These are phyloP conservation scores for Pouteria campechiana DNA, from an alignment of 179 eudicot genomes.

Conservation along the genomic window DNA sequence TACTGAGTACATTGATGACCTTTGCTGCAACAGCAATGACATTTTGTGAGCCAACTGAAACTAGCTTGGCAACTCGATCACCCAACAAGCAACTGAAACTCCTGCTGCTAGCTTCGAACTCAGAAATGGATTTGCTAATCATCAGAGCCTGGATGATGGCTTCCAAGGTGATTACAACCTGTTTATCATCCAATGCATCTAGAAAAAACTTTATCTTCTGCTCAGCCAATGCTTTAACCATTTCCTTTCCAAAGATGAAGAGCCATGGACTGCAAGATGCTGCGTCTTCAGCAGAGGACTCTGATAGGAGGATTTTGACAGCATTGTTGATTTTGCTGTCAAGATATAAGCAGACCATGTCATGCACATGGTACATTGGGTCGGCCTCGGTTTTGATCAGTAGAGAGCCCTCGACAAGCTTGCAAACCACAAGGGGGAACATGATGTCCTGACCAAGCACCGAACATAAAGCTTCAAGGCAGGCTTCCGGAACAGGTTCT, in stretches of 20 bases:
- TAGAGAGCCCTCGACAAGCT: conserved; percentile 7
- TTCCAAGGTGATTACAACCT: conserved; percentile 2
- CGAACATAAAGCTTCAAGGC: conserved; percentile 8
- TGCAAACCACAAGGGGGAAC: conserved; percentile 4
- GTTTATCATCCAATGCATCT: conserved; percentile 1
- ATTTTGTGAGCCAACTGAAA: conserved; percentile 3
- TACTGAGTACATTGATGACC: conserved; percentile 2
- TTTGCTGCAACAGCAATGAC: conserved; percentile 2
- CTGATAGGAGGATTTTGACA: neutral
- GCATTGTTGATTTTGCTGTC: conserved; percentile 1
- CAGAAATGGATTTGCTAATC: conserved; percentile 6
- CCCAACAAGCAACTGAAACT: conserved; percentile 6
- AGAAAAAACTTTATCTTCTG: conserved; percentile 1
- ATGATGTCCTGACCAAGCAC: conserved; percentile 3
- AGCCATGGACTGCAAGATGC: conserved; percentile 9
- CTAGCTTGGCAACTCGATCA: neutral
- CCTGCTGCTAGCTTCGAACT: conserved; percentile 7
- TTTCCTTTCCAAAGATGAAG: conserved; percentile 6
- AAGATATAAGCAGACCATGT: conserved; percentile 7
- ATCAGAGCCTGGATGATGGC: conserved; percentile 3
- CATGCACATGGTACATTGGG: conserved; percentile 4
- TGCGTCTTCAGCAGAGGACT: neutral
- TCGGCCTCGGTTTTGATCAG: conserved; percentile 3
- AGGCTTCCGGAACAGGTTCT: conserved; percentile 12
- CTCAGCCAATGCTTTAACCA: neutral